phyloP scores from a whole-genome alignment of 441 rosid genomes.

The Gossypium gossypioides region DNA sequence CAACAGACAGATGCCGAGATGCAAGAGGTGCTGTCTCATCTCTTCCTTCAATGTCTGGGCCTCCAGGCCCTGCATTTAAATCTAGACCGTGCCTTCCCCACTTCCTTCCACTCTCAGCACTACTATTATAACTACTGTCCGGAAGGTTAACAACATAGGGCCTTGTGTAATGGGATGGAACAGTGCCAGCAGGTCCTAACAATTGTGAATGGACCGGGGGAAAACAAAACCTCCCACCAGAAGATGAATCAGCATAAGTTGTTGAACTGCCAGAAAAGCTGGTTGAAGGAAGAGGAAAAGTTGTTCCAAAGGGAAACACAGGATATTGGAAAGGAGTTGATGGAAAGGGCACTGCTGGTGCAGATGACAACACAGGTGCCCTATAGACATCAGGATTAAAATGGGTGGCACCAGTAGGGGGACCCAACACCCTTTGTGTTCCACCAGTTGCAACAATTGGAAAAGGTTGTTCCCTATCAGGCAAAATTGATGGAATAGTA shows the following conservation, averaged over 20 bases:
- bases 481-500: slow-evolving; percentile 44
- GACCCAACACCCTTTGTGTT: slow-evolving; percentile 43
- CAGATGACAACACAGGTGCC: slow-evolving; percentile 40
- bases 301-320: slow-evolving; percentile 33
- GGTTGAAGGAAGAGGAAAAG: slow-evolving; percentile 38
- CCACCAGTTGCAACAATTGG: slow-evolving; percentile 43
- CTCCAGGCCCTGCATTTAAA: slow-evolving; percentile 55
- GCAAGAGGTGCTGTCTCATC: slow-evolving; percentile 32
- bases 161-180: slow-evolving; percentile 36
- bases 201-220: slow-evolving; percentile 43
- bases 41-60: slow-evolving; percentile 40
- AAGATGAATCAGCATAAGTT: slow-evolving; percentile 40
- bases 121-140: slow-evolving; percentile 33
- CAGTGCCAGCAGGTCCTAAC: slow-evolving; percentile 36
- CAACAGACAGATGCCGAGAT: slow-evolving; percentile 30
- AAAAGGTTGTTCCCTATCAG: slow-evolving; percentile 62
- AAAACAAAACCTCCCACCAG: slow-evolving; percentile 39
- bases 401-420: slow-evolving; percentile 32
- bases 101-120: slow-evolving; percentile 30
- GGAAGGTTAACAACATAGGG: slow-evolving; percentile 43
- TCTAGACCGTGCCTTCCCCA: slow-evolving; percentile 49
- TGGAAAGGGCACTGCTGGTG: slow-evolving; percentile 44
- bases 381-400: slow-evolving; percentile 37
- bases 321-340: slow-evolving; percentile 47
- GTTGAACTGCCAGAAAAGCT: slow-evolving; percentile 42